phyloP scores from a whole-genome alignment of 306 rosid genomes.

The Pterocarpus macrocarpus region DNA sequence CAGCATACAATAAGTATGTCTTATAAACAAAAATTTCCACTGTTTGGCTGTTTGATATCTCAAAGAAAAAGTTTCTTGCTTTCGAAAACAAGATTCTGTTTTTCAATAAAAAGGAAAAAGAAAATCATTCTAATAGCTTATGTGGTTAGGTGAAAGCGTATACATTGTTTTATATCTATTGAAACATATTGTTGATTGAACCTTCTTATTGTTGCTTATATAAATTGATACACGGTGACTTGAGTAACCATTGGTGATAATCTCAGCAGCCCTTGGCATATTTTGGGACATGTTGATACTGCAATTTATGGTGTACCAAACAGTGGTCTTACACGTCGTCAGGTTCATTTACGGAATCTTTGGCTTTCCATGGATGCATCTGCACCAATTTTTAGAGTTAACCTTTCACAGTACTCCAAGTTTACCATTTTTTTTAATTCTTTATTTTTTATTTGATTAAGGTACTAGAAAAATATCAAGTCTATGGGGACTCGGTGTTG shows the following conservation, averaged over 20 bases:
- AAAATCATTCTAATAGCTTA: slow-evolving; percentile 1
- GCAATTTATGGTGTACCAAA: slow-evolving; percentile 81
- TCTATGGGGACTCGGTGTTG: slow-evolving; percentile 86
- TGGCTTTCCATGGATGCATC: slow-evolving; percentile 40
- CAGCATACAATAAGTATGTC: slow-evolving; percentile 79
- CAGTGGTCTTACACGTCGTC: slow-evolving; percentile 82
- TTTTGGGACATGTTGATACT: slow-evolving; percentile 89
- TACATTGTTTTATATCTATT: slow-evolving; percentile 16
- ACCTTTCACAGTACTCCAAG: slow-evolving; percentile 23
- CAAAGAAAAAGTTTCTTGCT: slow-evolving; percentile 28
- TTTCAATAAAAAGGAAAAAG: slow-evolving; percentile 15
- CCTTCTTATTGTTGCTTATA: slow-evolving; percentile 33
- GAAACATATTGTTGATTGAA: slow-evolving; percentile 13
- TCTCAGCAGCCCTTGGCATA: slow-evolving; percentile 81
- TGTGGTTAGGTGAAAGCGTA: not conserved
- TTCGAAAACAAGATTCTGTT: slow-evolving; percentile 29
- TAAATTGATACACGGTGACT: slow-evolving; percentile 25
- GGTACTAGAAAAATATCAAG: slow-evolving; percentile 84
- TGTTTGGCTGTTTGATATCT: slow-evolving; percentile 17
- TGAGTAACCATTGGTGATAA: slow-evolving; percentile 46
- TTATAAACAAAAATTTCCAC: not conserved
- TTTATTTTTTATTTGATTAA: slow-evolving; percentile 41
- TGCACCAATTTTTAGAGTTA: slow-evolving; percentile 17
- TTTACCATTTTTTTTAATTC: slow-evolving; percentile 30
- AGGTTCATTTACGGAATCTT: slow-evolving; percentile 71